Evolutionary conservation across 495 filamentous ascomycete genomes (phyloP).

Genomic region (Cairneyella variabilis): DNA sequence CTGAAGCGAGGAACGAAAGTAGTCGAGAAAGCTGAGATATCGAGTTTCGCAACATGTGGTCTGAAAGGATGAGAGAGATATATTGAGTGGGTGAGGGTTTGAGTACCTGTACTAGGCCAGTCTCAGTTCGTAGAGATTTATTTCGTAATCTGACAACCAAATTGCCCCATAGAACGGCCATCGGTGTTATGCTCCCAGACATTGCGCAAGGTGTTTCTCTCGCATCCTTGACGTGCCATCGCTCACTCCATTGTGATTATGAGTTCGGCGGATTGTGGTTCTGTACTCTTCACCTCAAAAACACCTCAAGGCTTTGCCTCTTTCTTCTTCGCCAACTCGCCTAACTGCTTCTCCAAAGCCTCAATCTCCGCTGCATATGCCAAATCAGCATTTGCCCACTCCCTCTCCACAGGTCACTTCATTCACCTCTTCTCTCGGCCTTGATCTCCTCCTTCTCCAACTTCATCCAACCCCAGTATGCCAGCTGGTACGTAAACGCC

Average conservation of each 20-base stretch:
- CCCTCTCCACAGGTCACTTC: not conserved
- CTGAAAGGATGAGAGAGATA: not conserved
- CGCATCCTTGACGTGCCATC: too few relatives aligned
- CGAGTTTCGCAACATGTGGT: not conserved
- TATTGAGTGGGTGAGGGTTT: not conserved
- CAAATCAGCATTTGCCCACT: not conserved
- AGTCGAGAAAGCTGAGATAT: not conserved
- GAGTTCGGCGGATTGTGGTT: too few relatives aligned
- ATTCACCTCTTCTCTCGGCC: conserved; percentile 38
- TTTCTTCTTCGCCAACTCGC: conserved; percentile 29
- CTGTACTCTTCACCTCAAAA: too few relatives aligned
- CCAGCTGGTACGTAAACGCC: conserved; percentile 81
- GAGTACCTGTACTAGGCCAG: not conserved
- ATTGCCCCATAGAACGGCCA: too few relatives aligned
- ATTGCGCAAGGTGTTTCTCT: too few relatives aligned
- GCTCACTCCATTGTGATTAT: too few relatives aligned
- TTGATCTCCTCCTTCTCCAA: conserved; percentile 71
- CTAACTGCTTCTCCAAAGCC: conserved; percentile 39
- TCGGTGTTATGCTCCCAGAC: too few relatives aligned
- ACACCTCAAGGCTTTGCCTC: not conserved
- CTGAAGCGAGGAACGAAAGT: not conserved
- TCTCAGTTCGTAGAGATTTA: too few relatives aligned
- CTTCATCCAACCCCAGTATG: conserved; percentile 82
- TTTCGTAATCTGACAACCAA: too few relatives aligned
- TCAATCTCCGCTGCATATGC: conserved; percentile 35